Conservation (phyloP, 2,329 filamentous ascomycete species). For the Septoria petroselini region DNA sequence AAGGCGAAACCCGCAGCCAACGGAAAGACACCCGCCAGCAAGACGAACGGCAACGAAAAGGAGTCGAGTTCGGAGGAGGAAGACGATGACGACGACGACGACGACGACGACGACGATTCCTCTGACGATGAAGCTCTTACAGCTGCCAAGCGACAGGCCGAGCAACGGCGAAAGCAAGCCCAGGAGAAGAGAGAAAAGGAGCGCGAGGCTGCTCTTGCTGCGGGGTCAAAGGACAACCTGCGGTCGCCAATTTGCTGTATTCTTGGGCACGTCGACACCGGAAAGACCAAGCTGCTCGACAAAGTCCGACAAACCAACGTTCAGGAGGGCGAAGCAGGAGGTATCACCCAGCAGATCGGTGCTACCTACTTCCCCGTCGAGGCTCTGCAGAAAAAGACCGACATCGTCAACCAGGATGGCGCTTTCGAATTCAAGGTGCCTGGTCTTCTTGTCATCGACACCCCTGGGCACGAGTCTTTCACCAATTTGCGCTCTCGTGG, state of each 20-base stretch:
- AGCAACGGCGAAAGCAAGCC: conserved; percentile 80
- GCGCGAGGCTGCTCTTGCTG: conserved; percentile 86
- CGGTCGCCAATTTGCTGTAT: conserved; percentile 99
- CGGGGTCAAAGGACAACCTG: conserved; percentile 87
- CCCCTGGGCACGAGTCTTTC: conserved; percentile 99
- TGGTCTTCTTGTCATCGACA: conserved; percentile 94
- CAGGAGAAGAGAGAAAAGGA: conserved; percentile 84
- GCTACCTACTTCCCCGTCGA: conserved; percentile 98
- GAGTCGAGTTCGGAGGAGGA: conserved; percentile 33
- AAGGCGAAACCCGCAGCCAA: conserved; percentile 38
- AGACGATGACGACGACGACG: conserved; percentile 50
- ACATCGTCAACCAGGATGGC: conserved; percentile 86
- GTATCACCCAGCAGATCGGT: conserved; percentile 99
- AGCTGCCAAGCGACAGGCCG: conserved; percentile 69
- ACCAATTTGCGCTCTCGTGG: conserved; percentile 95
- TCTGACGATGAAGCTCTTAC: conserved; percentile 61
- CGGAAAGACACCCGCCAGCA: conserved; percentile 37
- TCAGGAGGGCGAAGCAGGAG: conserved; percentile 97
- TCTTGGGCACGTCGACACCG: conserved; percentile 98
- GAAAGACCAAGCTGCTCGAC: conserved; percentile 98
- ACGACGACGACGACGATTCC: conserved; percentile 55
- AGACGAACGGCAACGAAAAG: conserved; percentile 30
- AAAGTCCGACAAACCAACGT: conserved; percentile 99
- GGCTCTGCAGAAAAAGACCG: conserved; percentile 85
- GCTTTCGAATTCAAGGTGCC: conserved; percentile 96